Evolutionary conservation across 441 rosid genomes (phyloP), one percentile per base, ranked within the genome.

Genomic region (Syzygium malaccense): DNA sequence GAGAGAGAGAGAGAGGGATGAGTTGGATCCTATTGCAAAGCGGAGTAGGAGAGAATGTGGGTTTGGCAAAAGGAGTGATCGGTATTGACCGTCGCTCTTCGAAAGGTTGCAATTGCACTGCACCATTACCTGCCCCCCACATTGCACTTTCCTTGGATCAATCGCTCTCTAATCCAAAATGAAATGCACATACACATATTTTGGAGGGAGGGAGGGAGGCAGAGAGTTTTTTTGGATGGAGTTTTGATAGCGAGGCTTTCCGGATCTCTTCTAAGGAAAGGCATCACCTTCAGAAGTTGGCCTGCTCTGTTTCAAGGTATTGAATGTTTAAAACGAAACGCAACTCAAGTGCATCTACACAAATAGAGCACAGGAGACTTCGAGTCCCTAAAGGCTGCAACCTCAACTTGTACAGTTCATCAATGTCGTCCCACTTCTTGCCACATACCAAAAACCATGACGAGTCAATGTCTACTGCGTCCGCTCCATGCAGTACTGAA

Each of bases 1-100:
- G 55, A 53, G 87, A 86, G 51, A 66, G 51, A 66, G 86, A 53
- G 87, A 51, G 80, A 85, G 55, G 88, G 86, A 58, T 79, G 90
- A 88, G 48, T 87, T 88, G 89, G 90, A 71, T 71, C 51, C 83
- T 37, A 71, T 51, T 37, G 51, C 83, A 71, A 71, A 71, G 49
- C n/a, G 51, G 49, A 37, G 51, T 13, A 23, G 51, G 83, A 71
- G n/a, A 71, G 83, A 71, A 71, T 13, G 83, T 71, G 83, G 51
- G 83, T 71, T 71, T 37, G 80, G 80, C 80, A 37, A 37, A 71
- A 71, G 49, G 48, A 71, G 83, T 71, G 83, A 71, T 37, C n/a
- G 14, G 83, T 49, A 37, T 71, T 26, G 45, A 20, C 80, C 49
- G 10, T 71, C 49, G 15, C 80, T 71, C 78, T 68, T 68, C 79